Evolutionary conservation across 345 rosid species (phyloP).

Genomic region (Populus alba): DNA sequence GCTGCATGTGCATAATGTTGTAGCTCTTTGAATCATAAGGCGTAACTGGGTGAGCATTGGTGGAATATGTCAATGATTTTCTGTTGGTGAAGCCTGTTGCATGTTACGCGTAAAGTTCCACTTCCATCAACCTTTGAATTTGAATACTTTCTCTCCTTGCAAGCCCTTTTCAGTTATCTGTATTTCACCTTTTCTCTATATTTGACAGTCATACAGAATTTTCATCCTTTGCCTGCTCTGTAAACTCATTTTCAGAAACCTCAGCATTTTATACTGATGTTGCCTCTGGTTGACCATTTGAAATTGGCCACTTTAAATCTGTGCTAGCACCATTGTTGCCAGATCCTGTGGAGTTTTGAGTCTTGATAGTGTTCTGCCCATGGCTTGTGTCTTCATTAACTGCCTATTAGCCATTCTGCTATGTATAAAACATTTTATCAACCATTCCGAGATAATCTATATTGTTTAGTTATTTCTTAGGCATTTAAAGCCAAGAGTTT

Average conservation of each 20-base stretch:
- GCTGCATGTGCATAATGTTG: not conserved
- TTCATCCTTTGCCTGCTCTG: not conserved
- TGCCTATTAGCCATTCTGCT: not conserved
- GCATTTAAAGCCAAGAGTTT: not conserved
- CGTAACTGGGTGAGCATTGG: not conserved
- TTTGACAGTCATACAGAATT: not conserved
- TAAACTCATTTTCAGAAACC: not conserved
- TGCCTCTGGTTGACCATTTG: not conserved
- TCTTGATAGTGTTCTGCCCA: not conserved
- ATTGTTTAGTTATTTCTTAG: not conserved
- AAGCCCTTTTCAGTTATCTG: not conserved
- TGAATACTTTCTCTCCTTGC: slow-evolving; percentile 4
- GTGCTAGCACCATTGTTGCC: not conserved
- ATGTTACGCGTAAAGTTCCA: not conserved
- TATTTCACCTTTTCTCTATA: not conserved
- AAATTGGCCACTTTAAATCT: not conserved
- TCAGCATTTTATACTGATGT: not conserved
- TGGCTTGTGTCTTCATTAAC: not conserved
- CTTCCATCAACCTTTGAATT: not conserved
- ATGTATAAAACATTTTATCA: not conserved
- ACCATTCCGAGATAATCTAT: not conserved
- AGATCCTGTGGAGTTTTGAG: not conserved
- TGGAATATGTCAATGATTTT: not conserved
- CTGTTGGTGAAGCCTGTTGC: not conserved
- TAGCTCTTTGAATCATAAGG: not conserved